These are phyloP conservation scores for Paradendryphiella salina DNA, from an alignment of 2,329 filamentous ascomycete genomes.

Conservation along the genomic window DNA sequence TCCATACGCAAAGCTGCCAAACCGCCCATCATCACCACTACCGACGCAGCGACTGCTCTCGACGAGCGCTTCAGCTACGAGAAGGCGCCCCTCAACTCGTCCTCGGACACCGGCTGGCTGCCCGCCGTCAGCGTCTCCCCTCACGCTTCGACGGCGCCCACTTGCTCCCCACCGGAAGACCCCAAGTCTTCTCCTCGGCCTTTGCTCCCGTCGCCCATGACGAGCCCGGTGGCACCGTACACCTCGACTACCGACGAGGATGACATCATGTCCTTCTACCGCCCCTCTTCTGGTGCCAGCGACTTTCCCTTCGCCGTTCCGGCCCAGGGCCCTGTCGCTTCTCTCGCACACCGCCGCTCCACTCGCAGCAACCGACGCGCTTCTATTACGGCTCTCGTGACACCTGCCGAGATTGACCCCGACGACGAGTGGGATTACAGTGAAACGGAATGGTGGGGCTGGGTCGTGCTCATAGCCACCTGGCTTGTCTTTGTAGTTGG, in stretches of 20 bases:
- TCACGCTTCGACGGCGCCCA: constrained; percentile 13
- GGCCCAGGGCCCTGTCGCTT: constrained; percentile 22
- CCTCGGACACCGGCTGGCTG: constrained; percentile 38
- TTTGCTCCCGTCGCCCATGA: constrained; percentile 45
- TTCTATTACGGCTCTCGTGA: constrained; percentile 28
- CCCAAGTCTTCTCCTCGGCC: constrained; percentile 40
- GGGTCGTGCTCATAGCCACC: constrained; percentile 85
- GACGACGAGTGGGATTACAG: constrained; percentile 80
- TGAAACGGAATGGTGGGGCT: constrained; percentile 98
- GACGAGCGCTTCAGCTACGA: constrained; percentile 47
- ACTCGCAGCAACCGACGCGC: constrained; percentile 33
- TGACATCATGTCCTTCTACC: constrained; percentile 67
- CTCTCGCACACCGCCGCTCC: constrained; percentile 39
- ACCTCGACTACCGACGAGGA: constrained; percentile 84
- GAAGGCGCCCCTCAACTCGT: constrained; percentile 39
- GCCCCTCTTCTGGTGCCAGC: constrained; percentile 45
- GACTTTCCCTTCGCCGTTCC: constrained; percentile 47
- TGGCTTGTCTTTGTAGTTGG: constrained; percentile 96
- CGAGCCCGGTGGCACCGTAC: constrained; percentile 62
- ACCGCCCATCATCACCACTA: constrained; percentile 22
- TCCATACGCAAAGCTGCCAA: constrained; percentile 32
- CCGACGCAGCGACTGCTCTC: constrained; percentile 18
- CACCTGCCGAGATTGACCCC: constrained; percentile 30
- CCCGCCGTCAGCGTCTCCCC: constrained; percentile 22
- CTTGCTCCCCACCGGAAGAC: constrained; percentile 1